These are phyloP conservation scores for Lactifluus volemus DNA, from an alignment of 768 basidiomycete genomes.

Conservation along the genomic window DNA sequence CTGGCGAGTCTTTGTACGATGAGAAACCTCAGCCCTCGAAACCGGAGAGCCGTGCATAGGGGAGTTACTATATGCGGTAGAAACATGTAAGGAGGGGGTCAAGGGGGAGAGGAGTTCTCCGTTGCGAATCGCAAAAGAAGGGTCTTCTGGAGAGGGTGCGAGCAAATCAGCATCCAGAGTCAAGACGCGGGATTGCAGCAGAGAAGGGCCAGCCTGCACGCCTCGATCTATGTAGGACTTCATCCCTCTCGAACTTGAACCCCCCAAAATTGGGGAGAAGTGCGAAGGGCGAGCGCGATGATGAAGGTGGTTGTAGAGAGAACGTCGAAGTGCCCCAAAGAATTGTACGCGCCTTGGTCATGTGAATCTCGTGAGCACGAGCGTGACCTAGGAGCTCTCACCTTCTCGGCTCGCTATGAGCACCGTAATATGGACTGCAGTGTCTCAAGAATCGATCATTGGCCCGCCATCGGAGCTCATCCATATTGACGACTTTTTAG, in stretches of 20 bases:
- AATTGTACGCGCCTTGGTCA: slow-evolving; percentile 9
- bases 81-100: slow-evolving; percentile 4
- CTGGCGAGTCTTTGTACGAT: slow-evolving; percentile 11
- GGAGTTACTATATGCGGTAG: slow-evolving; percentile 17
- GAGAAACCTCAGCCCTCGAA: neutral
- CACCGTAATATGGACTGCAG: slow-evolving; percentile 3
- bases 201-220: slow-evolving; percentile 16
- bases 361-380: neutral
- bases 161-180: neutral
- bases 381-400: neutral
- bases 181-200: neutral
- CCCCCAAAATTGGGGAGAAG: too few species aligned
- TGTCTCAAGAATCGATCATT: slow-evolving; percentile 19
- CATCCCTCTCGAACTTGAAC: neutral
- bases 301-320: slow-evolving; percentile 1
- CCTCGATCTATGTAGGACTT: slow-evolving; percentile 18
- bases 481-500: slow-evolving; percentile 24
- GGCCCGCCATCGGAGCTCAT: slow-evolving; percentile 26
- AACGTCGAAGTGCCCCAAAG: slow-evolving; percentile 1
- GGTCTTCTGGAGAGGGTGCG: neutral
- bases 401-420: neutral
- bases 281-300: neutral
- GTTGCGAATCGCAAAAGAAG: neutral
- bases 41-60: neutral
- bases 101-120: neutral